Conservation (phyloP, 768 basidiomycete genomes). For the Kwoniella botswanensis region DNA sequence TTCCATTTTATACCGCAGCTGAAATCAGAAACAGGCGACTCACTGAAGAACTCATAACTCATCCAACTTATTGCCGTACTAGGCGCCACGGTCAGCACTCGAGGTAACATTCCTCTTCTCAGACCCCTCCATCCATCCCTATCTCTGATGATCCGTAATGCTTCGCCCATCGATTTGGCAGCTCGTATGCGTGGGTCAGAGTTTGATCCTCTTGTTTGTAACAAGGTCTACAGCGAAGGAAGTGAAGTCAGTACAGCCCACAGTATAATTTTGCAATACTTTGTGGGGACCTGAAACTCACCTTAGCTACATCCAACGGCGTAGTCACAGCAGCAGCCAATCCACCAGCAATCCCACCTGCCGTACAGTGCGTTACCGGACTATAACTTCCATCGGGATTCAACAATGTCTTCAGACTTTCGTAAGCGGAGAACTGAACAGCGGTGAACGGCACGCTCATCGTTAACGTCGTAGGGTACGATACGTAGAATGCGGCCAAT, state of each 20-base stretch:
- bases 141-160: conserved; percentile 83
- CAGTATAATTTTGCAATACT: not conserved
- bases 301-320: conserved; percentile 93
- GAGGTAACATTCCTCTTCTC: conserved; percentile 81
- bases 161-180: conserved; percentile 82
- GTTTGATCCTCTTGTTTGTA: conserved; percentile 94
- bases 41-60: conserved; percentile 98
- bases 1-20: not conserved
- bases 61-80: conserved; percentile 97
- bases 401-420: conserved; percentile 81
- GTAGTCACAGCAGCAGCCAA: conserved; percentile 95
- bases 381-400: conserved; percentile 89
- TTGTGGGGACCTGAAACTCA: conserved; percentile 28
- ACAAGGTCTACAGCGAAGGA: conserved; percentile 65
- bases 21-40: conserved; percentile 59
- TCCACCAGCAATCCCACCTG: conserved; percentile 90
- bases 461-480: conserved; percentile 94
- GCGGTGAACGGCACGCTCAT: conserved; percentile 99
- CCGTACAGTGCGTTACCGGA: conserved; percentile 87
- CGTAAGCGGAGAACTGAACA: conserved; percentile 96
- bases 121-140: conserved; percentile 87
- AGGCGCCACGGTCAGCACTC: conserved; percentile 93
- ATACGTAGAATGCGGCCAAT: conserved; percentile 90
- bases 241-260: conserved; percentile 1
- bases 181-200: conserved; percentile 80